Evolutionary conservation across 73 alveolate genomes (phyloP).

Genomic region (Paramecium bursaria): DNA sequence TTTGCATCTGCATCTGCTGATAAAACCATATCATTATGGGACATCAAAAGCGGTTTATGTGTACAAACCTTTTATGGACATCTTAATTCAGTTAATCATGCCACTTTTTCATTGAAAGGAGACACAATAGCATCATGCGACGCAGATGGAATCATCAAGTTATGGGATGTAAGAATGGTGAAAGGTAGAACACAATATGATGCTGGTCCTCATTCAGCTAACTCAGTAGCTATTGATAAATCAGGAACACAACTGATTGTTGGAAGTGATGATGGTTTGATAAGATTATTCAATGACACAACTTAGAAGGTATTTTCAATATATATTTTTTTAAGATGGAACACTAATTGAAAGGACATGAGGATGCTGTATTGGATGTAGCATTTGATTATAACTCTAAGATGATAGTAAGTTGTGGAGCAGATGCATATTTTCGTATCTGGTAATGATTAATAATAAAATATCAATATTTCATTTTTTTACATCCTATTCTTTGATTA

Average conservation of each 20-base stretch:
- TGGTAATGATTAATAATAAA: too few relatives aligned
- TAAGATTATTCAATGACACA: constrained; percentile 82
- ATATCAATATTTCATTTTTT: too few relatives aligned
- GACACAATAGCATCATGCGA: constrained; percentile 98
- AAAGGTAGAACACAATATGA: constrained; percentile 94
- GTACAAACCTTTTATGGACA: constrained; percentile 99
- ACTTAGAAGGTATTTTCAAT: constrained; percentile 64
- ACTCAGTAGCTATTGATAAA: constrained; percentile 94
- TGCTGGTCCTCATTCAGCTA: constrained; percentile 96
- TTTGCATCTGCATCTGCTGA: constrained; percentile 99
- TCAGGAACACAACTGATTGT: constrained; percentile 91
- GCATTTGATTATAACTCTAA: constrained; percentile 94
- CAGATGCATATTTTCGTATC: constrained; percentile 97
- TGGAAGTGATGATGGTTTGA: constrained; percentile 94
- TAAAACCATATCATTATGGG: constrained; percentile 99
- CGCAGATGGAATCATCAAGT: constrained; percentile 98
- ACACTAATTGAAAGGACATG: constrained; percentile 96
- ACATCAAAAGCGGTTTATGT: constrained; percentile 96
- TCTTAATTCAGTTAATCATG: constrained; percentile 95
- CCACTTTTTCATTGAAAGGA: constrained; percentile 92
- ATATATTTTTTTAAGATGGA: constrained; percentile 8
- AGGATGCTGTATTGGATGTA: constrained; percentile 96
- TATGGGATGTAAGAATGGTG: constrained; percentile 99
- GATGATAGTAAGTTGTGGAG: constrained; percentile 90
- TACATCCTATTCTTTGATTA: constrained; percentile 9